Evolutionary conservation across 306 rosid species (phyloP).

Genomic region (Nissolia schottii): DNA sequence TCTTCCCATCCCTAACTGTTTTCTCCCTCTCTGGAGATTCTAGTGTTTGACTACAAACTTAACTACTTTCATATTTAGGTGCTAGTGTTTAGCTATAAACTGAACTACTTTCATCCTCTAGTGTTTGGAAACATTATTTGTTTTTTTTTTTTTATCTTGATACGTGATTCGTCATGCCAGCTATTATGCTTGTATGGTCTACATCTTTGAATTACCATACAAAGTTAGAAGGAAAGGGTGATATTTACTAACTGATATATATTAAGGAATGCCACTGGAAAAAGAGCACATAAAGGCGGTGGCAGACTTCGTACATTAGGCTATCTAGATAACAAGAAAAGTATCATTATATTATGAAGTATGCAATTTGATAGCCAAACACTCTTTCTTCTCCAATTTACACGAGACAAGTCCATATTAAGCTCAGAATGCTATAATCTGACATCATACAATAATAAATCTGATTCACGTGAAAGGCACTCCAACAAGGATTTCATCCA

Average conservation of each 20-base stretch:
- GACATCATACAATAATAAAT: background rate
- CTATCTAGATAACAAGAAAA: background rate
- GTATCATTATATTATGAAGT: background rate
- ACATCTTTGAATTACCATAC: background rate
- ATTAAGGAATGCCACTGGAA: background rate
- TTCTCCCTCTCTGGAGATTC: background rate
- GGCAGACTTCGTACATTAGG: background rate
- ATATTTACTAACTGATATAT: too few relatives aligned
- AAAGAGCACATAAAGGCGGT: background rate
- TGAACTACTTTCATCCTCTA: background rate
- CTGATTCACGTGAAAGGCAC: background rate
- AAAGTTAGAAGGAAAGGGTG: background rate
- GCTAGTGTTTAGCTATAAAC: background rate
- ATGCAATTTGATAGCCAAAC: background rate
- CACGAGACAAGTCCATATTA: background rate
- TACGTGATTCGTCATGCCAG: background rate
- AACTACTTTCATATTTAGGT: background rate
- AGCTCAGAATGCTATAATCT: background rate
- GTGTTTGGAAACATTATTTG: background rate
- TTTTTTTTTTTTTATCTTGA: background rate
- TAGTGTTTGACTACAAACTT: background rate
- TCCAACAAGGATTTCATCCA: slow-evolving; percentile 1
- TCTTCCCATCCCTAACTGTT: background rate
- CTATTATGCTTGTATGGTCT: background rate
- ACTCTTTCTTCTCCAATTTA: background rate